phyloP scores from a whole-genome alignment of 139 green algal species.

The Micromonas commoda region DNA sequence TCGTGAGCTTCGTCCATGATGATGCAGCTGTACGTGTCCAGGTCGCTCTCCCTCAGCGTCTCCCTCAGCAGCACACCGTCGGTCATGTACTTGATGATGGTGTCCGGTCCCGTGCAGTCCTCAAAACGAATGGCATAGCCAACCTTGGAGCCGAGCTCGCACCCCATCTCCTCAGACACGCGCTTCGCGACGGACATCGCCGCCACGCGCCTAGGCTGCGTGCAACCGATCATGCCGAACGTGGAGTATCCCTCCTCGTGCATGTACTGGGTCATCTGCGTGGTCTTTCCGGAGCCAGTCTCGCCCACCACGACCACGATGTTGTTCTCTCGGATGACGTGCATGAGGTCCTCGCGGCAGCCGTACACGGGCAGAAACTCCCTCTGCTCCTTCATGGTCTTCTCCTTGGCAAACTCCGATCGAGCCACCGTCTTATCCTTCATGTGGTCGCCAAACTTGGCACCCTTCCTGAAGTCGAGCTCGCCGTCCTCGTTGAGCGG shows the following conservation, averaged over 20 bases:
- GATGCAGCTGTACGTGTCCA: constrained; percentile 86
- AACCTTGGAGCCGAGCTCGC: constrained; percentile 82
- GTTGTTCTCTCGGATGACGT: constrained; percentile 74
- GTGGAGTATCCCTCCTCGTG: constrained; percentile 91
- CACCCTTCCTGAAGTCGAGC: constrained; percentile 43
- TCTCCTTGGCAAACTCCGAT: constrained; percentile 80
- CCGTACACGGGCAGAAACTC: constrained; percentile 78
- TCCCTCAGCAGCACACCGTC: constrained; percentile 97
- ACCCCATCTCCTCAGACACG: constrained; percentile 83
- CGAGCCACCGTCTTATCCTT: constrained; percentile 69
- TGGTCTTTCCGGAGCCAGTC: constrained; percentile 96
- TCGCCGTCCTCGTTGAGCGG: constrained; percentile 45
- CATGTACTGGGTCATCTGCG: constrained; percentile 93
- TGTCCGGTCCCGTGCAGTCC: constrained; percentile 96
- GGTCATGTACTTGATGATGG: constrained; percentile 97
- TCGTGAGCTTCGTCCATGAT: constrained; percentile 98
- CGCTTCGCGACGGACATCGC: constrained; percentile 92
- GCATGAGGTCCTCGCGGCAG: constrained; percentile 62
- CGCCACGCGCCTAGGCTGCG: constrained; percentile 88
- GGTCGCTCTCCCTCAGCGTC: constrained; percentile 91
- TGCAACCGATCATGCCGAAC: constrained; percentile 76
- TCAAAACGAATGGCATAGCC: constrained; percentile 99
- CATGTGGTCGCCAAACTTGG: constrained; percentile 70
- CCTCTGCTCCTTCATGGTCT: constrained; percentile 68
- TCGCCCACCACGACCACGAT: constrained; percentile 95